Evolutionary conservation across 2,329 filamentous ascomycete genomes (phyloP), one percentile per base, ranked within the genome.

Genomic region (Ascochyta viciae-villosae): DNA sequence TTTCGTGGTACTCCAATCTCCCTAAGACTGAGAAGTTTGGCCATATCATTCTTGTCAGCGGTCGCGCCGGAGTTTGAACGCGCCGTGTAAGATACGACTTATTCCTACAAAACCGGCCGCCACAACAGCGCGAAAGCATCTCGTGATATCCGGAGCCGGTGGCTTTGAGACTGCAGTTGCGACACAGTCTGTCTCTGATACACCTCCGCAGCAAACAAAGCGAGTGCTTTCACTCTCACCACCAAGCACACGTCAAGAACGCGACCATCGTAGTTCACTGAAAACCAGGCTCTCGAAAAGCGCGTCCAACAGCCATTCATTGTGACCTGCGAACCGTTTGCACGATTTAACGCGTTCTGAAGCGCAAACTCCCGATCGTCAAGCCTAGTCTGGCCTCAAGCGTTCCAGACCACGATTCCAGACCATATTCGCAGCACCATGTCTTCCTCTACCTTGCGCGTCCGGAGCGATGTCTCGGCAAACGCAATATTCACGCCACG

Each of bases 21-120:
- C 63, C 63, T 41, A 58, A 62, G 58, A 62, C 61, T 52, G 62
- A 63, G 55, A 66, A 66, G 59, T 57, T 62, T 60, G 63, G 59
- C 57, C 40, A 63, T 41, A 60, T 61, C 50, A 39, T 56, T 56
- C 53, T 56, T 51, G 59, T 64, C 57, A 56, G 62, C 65, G 60
- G 58, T 43, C 51, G 57, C 49, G 59, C 65, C 63, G 60, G 58
- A 54, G 53, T 67, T 46, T 69, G 63, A 69, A 48, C 59, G 58
- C 53, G 45, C 54, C n/a, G 38, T 26, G 37, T 41, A 26, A 56
- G 38, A 51, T 19, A 38, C 41, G 42, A 47, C 0, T 41, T 35
- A 51, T 56, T 40, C 2, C 47, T 43, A 51, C 31, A 47, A 24
- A 27, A 4, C n/a, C 1, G 34, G 12, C 33, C 41, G 19, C 40